Evolutionary conservation across 305 asterid genomes (phyloP).

Genomic region (Rubia peregrina): DNA sequence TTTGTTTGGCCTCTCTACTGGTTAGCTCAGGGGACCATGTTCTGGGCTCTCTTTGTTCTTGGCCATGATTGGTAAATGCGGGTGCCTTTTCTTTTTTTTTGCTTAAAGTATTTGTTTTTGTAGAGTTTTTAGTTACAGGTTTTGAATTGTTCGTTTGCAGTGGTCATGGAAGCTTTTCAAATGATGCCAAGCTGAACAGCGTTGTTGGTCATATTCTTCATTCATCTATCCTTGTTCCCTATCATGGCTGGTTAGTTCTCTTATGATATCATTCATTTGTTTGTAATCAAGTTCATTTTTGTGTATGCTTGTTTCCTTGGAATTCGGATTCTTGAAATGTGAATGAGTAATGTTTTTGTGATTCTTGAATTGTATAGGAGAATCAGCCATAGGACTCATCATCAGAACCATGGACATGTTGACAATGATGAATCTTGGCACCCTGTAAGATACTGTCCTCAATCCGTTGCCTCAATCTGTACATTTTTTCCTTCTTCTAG

Average conservation of each 20-base stretch:
- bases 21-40: conserved; percentile 90
- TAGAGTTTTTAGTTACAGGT: background rate
- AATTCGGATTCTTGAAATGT: background rate
- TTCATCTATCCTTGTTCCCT: conserved; percentile 88
- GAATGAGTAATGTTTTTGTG: background rate
- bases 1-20: conserved; percentile 78
- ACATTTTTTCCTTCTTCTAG: background rate
- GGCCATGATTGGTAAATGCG: conserved; percentile 82
- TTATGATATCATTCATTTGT: background rate
- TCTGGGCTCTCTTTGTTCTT: conserved; percentile 95
- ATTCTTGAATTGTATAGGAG: conserved; percentile 43
- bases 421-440: conserved; percentile 97
- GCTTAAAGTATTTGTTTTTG: background rate
- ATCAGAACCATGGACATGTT: conserved; percentile 93
- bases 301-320: conserved; percentile 3
- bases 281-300: background rate
- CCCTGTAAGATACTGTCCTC: conserved; percentile 43
- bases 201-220: conserved; percentile 85
- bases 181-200: conserved; percentile 48
- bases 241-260: conserved; percentile 79
- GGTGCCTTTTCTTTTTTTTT: background rate
- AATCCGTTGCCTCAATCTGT: background rate
- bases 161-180: conserved; percentile 97
- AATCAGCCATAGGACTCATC: conserved; percentile 94
- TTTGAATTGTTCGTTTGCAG: conserved; percentile 31